These are phyloP conservation scores for Porphyridium purpureum DNA, from an alignment of 23 red algal genomes.

Conservation along the genomic window DNA sequence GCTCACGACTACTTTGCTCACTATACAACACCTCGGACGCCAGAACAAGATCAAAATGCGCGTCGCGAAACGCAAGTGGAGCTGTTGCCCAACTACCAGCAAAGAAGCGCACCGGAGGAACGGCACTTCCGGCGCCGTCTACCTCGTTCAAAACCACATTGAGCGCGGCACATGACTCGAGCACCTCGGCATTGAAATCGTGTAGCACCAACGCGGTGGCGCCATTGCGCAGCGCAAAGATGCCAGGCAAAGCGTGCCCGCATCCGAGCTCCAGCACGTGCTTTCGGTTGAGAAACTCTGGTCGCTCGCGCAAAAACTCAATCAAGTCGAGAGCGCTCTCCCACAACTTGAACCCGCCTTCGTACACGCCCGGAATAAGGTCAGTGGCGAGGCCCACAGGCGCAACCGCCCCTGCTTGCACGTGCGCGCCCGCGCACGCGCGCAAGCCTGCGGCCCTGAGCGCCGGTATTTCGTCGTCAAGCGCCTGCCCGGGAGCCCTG, in stretches of 20 bases:
- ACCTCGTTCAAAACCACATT: conserved; percentile 29
- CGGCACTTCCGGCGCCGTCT: background rate
- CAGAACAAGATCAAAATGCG: conserved; percentile 24
- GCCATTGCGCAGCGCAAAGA: conserved; percentile 21
- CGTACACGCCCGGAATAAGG: conserved; percentile 42
- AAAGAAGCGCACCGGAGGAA: background rate
- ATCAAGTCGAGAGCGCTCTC: conserved; percentile 53
- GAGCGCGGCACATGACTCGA: conserved; percentile 14
- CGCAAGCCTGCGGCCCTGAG: too few relatives aligned
- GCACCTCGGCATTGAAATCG: conserved; percentile 69
- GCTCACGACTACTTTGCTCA: conserved; percentile 1
- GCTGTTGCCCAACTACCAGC: background rate
- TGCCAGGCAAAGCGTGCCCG: conserved; percentile 55
- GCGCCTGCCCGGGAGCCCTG: too few relatives aligned
- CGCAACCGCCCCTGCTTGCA: too few relatives aligned
- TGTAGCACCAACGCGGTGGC: conserved; percentile 19
- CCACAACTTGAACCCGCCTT: conserved; percentile 90
- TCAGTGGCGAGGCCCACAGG: too few relatives aligned
- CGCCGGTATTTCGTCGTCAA: too few relatives aligned
- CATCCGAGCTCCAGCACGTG: conserved; percentile 66
- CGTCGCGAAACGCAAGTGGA: background rate
- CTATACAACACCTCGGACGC: conserved; percentile 46
- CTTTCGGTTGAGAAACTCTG: background rate
- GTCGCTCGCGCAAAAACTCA: background rate
- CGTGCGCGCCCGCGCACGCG: too few relatives aligned